These are phyloP conservation scores for Fremontodendron californicum DNA, from an alignment of 345 rosid genomes.

Conservation along the genomic window DNA sequence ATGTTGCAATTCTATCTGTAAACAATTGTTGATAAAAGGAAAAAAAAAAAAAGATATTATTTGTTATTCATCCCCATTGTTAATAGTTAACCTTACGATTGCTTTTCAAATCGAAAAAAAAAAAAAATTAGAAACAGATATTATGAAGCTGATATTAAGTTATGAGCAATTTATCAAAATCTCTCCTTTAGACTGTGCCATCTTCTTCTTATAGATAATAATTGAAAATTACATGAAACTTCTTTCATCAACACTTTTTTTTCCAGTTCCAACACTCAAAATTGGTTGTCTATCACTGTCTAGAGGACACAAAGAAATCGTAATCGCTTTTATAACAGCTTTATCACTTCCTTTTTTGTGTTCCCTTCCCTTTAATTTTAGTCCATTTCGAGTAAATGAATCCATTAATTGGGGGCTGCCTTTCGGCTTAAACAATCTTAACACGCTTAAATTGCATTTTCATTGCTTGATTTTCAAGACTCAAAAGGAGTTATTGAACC, in stretches of 20 bases:
- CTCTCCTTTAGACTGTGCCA: background rate
- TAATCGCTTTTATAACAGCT: slow-evolving; percentile 27
- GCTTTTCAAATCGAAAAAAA: no score
- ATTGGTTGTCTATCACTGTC: slow-evolving; percentile 31
- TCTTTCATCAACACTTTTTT: slow-evolving; percentile 6
- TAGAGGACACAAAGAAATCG: slow-evolving; percentile 3
- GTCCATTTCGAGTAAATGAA: slow-evolving; percentile 10
- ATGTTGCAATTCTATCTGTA: slow-evolving; percentile 28
- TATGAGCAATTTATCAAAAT: background rate
- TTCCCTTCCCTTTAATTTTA: background rate
- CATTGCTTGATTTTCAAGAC: slow-evolving; percentile 28
- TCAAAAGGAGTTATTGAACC: background rate
- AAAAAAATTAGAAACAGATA: background rate
- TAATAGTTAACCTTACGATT: no score
- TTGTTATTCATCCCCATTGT: slow-evolving; percentile 19
- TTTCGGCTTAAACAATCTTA: background rate
- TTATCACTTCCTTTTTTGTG: slow-evolving; percentile 17
- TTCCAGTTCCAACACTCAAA: slow-evolving; percentile 6
- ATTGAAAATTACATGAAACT: slow-evolving; percentile 8
- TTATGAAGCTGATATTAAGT: background rate
- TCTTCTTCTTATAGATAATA: background rate
- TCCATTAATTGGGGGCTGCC: slow-evolving; percentile 12
- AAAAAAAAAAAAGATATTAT: background rate
- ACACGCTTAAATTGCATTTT: slow-evolving; percentile 5
- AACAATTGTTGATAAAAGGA: slow-evolving; percentile 14